These are phyloP conservation scores for Knoxdaviesia proteae DNA, from an alignment of 2,329 filamentous ascomycete species.

Conservation along the genomic window DNA sequence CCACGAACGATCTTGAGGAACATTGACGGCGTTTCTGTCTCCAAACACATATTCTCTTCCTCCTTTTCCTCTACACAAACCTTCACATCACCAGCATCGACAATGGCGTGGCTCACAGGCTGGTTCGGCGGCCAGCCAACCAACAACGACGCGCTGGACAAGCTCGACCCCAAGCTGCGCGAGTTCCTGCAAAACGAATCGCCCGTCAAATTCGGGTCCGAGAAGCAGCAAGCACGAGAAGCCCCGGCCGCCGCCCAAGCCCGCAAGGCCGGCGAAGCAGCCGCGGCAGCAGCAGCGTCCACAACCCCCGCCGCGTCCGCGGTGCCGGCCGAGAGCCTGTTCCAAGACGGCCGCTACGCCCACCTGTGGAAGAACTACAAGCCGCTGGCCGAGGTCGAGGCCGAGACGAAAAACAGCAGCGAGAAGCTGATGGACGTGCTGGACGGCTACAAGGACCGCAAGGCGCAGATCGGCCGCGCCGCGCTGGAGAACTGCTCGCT, in stretches of 20 bases:
- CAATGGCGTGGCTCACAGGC: conserved; percentile 37
- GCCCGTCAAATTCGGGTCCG: conserved; percentile 33
- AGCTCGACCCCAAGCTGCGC: conserved; percentile 64
- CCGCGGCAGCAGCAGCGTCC: conserved; percentile 6
- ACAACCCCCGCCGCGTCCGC: conserved; percentile 5
- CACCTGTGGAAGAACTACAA: conserved; percentile 87
- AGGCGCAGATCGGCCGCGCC: conserved; percentile 53
- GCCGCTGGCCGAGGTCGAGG: conserved; percentile 48
- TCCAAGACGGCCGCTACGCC: conserved; percentile 45
- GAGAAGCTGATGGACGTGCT: conserved; percentile 66
- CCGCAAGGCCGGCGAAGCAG: conserved; percentile 2
- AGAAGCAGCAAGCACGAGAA: background rate
- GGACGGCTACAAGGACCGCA: conserved; percentile 66
- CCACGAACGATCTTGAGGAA: too few species aligned
- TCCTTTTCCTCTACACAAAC: conserved; percentile 2
- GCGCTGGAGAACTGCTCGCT: conserved; percentile 86
- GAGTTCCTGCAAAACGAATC: conserved; percentile 73
- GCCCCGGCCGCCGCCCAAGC: conserved; percentile 7
- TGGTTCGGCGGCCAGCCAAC: conserved; percentile 8
- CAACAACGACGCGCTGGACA: conserved; percentile 35
- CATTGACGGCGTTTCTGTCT: background rate
- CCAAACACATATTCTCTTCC: background rate
- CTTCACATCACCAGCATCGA: conserved; percentile 1
- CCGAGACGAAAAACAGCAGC: conserved; percentile 49
- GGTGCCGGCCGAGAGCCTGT: conserved; percentile 30